Base-by-base conservation (phyloP, 2,329 filamentous ascomycete species). In the Neonectria neomacrospora region DNA sequence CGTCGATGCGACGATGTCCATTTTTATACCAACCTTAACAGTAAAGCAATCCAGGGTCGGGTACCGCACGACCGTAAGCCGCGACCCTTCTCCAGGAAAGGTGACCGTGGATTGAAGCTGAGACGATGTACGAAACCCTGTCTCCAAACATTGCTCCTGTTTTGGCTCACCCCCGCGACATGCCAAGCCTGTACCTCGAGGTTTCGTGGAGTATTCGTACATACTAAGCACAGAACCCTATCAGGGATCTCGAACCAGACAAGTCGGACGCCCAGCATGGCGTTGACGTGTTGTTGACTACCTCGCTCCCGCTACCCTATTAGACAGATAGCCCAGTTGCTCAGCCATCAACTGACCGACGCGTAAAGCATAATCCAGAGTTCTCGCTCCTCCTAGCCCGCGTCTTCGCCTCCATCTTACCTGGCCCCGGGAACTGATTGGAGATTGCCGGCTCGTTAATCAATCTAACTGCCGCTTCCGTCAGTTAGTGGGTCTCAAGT, bases 371-470 rank as follows among this genome's bases (percentile, higher is more conserved):
- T 9, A 34, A 20, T 22, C 45, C 11, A n/a, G 47, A 18, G 16
- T 28, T 52, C 20, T 20, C 34, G n/a, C 32, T 47, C 23, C 22
- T 47, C 26, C n/a, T 44, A 18, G 18, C 22, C 52, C n/a, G 26
- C 16, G 20, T 14, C 22, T 22, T 48, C 42, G n/a, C 42, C 30
- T 23, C 30, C n/a, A 16, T 32, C 5, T 26, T 22, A 20, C 18
- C 41, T 26, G 34, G 12, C 45, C 32, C 22, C 32, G 23, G 54
- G 54, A 30, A 16, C 41, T 61, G 30, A 42, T 57, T 62, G 28
- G 42, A 53, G 60, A 63, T 63, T 58, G 55, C 42, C 60, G 60
- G 54, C 60, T 63, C 54, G 60, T 50, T 63, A 55, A 63, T 63
- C 61, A 63, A 63, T 63, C 61, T 44, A 54, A 48, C 44, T 58